Base-by-base conservation (phyloP, 2,329 filamentous ascomycete genomes). In the Stemphylium beticola region DNA sequence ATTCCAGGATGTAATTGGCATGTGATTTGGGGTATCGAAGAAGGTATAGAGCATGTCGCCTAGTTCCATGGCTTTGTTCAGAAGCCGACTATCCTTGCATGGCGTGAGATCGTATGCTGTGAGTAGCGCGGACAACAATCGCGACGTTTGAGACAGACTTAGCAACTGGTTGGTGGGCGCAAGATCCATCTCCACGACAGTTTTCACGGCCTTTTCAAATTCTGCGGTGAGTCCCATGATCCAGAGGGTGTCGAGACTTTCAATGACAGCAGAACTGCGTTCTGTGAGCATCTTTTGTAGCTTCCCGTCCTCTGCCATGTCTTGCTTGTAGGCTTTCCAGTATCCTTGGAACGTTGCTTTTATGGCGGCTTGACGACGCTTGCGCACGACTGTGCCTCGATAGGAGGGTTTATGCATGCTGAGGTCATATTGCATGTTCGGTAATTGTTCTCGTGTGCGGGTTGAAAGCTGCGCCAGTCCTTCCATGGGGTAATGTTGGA, bases 321-420 rank as follows among this genome's bases (percentile, higher is more conserved):
- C 24, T 15, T 4, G 17, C 24, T 36, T 37, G 75, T 97, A 97
- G 29, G 89, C 90, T 2, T 78, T 76, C 93, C 93, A 97, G 0
- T 90, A 86, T 62, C 87, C 87, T 62, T 83, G 76, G 73, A 96
- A 90, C 52, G 92, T 88, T 7, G 83, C 81, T 73, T 87, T 92
- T 70, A 97, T 87, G 39, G 83, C 78, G 10, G 80, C 79, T 58
- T 88, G 83, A 47, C 89, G 85, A 51, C 84, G 76, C 57, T 87
- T 74, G 22, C 92, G 86, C 65, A 85, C 84, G 9, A 63, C 49
- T 46, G 62, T 55, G 14, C 79, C 6, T 15, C n/a, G 26, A 26
- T 40, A 49, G 1, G 14, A 32, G 10, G 17, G 29, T 5, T 14
- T 14, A 8, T 33, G 5, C 7, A 4, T 22, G 9, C 18, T 34